These are phyloP conservation scores for Neonectria neomacrospora DNA, from an alignment of 2,329 filamentous ascomycete species.

Conservation along the genomic window DNA sequence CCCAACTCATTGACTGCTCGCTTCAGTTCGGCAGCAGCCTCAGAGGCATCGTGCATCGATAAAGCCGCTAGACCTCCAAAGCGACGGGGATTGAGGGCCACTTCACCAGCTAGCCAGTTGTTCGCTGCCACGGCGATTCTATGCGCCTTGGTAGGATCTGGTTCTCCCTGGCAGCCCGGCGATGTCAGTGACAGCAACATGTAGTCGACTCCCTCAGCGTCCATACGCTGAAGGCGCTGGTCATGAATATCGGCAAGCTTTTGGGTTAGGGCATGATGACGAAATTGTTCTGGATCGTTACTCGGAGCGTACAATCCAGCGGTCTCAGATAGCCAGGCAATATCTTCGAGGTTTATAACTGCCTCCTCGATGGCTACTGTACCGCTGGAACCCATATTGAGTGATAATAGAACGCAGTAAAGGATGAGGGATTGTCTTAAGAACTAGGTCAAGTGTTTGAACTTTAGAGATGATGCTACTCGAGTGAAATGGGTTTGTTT, in stretches of 20 bases:
- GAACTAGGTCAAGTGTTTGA: not conserved
- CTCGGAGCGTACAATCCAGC: constrained; percentile 7
- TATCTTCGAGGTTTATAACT: constrained; percentile 10
- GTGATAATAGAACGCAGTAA: not conserved
- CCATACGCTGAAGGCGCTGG: constrained; percentile 17
- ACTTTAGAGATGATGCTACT: not conserved
- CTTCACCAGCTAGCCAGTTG: constrained; percentile 7
- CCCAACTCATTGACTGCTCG: constrained; percentile 15
- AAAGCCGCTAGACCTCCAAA: constrained; percentile 21
- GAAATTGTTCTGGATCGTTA: not conserved
- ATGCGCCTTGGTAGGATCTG: not conserved
- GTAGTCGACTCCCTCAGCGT: constrained; percentile 22
- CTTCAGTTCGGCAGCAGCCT: constrained; percentile 17
- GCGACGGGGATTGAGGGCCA: not conserved
- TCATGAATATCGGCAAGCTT: constrained; percentile 24
- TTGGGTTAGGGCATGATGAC: constrained; percentile 10
- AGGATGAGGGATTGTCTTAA: not conserved
- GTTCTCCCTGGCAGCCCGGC: constrained; percentile 18
- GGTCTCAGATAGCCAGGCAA: constrained; percentile 14
- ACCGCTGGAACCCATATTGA: not conserved
- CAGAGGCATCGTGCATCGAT: constrained; percentile 18
- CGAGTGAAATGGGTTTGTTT: not conserved
- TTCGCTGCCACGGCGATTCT: constrained; percentile 15
- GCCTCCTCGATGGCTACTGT: constrained; percentile 20
- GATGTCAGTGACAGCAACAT: constrained; percentile 28